Base-by-base conservation (phyloP, 768 basidiomycete genomes). In the Leccinellum rugosiceps region DNA sequence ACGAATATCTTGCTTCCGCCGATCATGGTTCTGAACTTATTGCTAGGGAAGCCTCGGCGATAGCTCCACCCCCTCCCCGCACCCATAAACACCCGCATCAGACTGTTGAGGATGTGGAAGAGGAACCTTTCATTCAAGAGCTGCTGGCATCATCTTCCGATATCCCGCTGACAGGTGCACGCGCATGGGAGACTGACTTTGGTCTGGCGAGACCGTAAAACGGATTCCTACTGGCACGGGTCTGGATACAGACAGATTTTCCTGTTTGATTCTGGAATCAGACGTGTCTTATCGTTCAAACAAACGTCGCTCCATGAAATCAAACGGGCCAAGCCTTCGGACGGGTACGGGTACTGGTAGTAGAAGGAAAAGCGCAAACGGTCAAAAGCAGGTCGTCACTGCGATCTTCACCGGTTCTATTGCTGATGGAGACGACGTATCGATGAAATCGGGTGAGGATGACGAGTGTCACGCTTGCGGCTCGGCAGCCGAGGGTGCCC, bases 171-270 rank as follows among this genome's bases (percentile, higher is more conserved):
- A 58, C 31, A 48, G 71, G 72, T 28, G 71, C 65, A 25, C 68
- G 61, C 3, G 71, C 72, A 43, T 72, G 71, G 72, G 71, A 72
- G 34, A 68, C 62, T 23, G 71, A 72, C 38, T 58, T 63, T 9
- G 61, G 55, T n/a, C 23, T 72, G 13, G 66, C 13, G 72, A 72
- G 4, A 72, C 72, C 17, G 65, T 72, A 17, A 72, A 72, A 48
- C 66, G 63, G 13, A 41, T 70, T 21, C 58, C 70, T 38, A 19
- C 26, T 53, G 28, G 55, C 13, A 2, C 26, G 3, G 26, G 17
- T 10, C 23, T 46, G 14, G 57, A 55, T 13, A 10, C 47, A 9
- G 44, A 15, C 11, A n/a, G 44, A 34, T 3, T 23, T 35, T 34
- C 35, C 2, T 15, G 14, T 31, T 38, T 9, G 15, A 19, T 25